Evolutionary conservation across 139 green algal genomes (phyloP), one percentile per base, ranked within the genome.

Genomic region (Nannochloris sp.): DNA sequence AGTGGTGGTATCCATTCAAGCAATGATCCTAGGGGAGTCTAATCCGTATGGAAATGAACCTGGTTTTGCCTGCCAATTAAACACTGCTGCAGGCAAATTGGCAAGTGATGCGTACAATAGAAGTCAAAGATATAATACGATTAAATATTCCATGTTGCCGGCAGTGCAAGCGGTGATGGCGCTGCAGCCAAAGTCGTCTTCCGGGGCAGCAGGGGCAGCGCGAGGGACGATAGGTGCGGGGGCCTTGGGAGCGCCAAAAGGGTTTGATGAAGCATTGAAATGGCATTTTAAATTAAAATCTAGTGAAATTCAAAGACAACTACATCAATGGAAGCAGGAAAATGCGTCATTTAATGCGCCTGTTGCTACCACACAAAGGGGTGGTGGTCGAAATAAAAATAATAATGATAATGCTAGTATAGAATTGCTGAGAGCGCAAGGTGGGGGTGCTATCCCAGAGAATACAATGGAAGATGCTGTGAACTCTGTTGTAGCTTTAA

Each of bases 1-100:
- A 70, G 69, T 87, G 6, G 72, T 95, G 34, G 45, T 95, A 33
- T 89, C 77, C 29, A 85, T 96, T 30, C 87, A 95, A 54, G 38
- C 44, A 10, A 74, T 75, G 51, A 65, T 75, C 6, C 19, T 66
- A 30, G 60, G 90, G 54, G 68, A 83, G 14, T 55, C 70, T 4
- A 61, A 89, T 34, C 83, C 84, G 0, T 88, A 76, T 54, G 87
- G 78, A 62, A 90, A 90, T 32, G 83, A 88, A 42, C 85, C 87
- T 0, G 78, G 74, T 9, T 70, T 75, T 23, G 76, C 88, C 33
- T 42, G 68, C 10, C 80, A 84, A 63, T 67, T 77, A 4, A 67
- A 68, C 32, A 88, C 67, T 0, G 14, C 58, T 3, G 73, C 82
- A 58, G 64, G 64, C 25, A 4, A 19, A 14, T 6, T 4, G 4